These are phyloP conservation scores for Ephemerocybe angulata DNA, from an alignment of 768 basidiomycete genomes.

Conservation along the genomic window DNA sequence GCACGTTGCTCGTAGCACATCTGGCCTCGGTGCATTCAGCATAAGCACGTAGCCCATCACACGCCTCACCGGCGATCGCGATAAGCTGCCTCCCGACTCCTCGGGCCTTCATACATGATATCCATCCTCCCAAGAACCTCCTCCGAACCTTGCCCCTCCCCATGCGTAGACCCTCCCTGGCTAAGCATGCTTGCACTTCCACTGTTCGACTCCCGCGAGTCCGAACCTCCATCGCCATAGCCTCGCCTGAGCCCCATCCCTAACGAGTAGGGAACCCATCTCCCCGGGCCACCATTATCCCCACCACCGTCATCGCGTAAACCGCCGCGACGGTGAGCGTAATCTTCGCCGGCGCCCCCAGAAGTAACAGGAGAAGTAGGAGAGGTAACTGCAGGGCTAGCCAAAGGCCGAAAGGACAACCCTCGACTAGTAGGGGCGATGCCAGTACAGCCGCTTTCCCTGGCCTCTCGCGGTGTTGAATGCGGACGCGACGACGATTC, in stretches of 20 bases:
- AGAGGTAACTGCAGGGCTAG: background rate
- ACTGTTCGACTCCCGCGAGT: slow-evolving; percentile 7
- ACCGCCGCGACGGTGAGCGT: too few species aligned
- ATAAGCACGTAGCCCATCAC: too few species aligned
- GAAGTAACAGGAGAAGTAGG: background rate
- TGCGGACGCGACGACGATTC: too few species aligned
- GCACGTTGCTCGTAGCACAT: too few species aligned
- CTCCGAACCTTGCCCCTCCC: slow-evolving; percentile 37
- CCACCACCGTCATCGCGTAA: background rate
- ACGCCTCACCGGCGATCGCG: background rate
- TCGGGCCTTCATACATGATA: slow-evolving; percentile 6
- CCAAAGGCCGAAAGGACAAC: background rate
- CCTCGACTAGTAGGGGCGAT: background rate
- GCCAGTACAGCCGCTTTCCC: background rate
- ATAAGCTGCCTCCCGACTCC: background rate
- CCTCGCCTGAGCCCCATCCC: slow-evolving; percentile 20
- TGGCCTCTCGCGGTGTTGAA: background rate
- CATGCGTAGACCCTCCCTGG: slow-evolving; percentile 20
- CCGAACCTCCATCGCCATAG: slow-evolving; percentile 2
- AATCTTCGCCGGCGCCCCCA: background rate
- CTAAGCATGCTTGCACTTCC: slow-evolving; percentile 19
- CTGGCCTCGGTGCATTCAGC: too few species aligned
- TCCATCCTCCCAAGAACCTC: slow-evolving; percentile 60
- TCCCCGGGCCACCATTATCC: background rate
- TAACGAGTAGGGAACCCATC: slow-evolving; percentile 9